These are phyloP conservation scores for Oleoguttula mirabilis DNA, from an alignment of 495 filamentous ascomycete genomes.

Conservation along the genomic window DNA sequence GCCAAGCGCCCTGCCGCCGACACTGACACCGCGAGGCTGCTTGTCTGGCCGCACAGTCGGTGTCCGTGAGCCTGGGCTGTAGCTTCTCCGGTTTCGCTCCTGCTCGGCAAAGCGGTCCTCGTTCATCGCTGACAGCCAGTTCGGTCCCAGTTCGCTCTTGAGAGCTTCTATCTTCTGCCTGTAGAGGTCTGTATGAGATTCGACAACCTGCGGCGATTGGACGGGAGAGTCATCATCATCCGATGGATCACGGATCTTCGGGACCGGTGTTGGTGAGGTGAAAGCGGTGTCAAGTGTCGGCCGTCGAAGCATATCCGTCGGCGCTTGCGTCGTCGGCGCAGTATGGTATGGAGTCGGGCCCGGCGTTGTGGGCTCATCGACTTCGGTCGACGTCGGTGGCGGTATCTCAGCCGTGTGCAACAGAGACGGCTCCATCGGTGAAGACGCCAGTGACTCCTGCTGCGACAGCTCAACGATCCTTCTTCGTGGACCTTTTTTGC, in stretches of 20 bases:
- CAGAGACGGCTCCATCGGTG: not conserved
- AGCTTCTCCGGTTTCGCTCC: constrained; percentile 7
- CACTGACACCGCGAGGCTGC: constrained; percentile 11
- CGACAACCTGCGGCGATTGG: constrained; percentile 46
- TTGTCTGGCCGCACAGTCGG: constrained; percentile 1
- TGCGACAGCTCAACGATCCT: constrained; percentile 73
- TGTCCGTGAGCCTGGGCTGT: constrained; percentile 11
- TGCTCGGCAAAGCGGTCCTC: constrained; percentile 41
- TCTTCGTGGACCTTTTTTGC: constrained; percentile 46
- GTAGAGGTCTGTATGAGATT: constrained; percentile 63
- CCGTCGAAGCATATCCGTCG: not conserved
- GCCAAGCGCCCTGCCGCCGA: constrained; percentile 13
- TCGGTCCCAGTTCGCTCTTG: constrained; percentile 67
- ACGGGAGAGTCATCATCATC: constrained; percentile 21
- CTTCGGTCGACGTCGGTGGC: constrained; percentile 10
- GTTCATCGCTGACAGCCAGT: constrained; percentile 73
- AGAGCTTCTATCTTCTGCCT: constrained; percentile 74
- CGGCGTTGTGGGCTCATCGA: constrained; percentile 13
- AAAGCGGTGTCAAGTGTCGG: constrained; percentile 16
- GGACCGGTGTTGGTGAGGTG: constrained; percentile 8
- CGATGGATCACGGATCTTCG: constrained; percentile 8
- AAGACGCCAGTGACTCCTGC: constrained; percentile 1
- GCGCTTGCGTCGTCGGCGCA: constrained; percentile 12
- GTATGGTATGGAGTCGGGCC: constrained; percentile 15
- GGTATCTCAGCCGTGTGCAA: constrained; percentile 4